phyloP scores from a whole-genome alignment of 1,139 yeast species.

The Suhomyces guaymorum region DNA sequence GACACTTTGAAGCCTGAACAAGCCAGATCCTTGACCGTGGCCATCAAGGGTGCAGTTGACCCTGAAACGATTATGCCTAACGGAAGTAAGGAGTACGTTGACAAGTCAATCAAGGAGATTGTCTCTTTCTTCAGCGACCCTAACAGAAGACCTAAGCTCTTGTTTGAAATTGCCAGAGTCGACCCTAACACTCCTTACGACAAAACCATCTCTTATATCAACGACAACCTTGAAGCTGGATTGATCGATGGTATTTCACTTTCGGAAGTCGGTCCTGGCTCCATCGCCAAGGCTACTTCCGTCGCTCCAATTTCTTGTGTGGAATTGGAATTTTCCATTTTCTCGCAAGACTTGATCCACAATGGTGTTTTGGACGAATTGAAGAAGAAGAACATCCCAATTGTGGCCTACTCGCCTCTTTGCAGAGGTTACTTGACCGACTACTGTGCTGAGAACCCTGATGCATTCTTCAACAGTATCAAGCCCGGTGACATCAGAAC shows the following conservation, averaged over 20 bases:
- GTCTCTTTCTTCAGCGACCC: conserved; percentile 49
- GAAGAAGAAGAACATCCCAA: conserved; percentile 51
- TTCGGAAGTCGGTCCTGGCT: conserved; percentile 65
- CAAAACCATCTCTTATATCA: conserved; percentile 50
- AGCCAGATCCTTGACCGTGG: conserved; percentile 48
- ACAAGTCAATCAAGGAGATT: conserved; percentile 52
- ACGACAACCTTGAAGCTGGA: conserved; percentile 55
- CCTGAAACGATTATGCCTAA: conserved; percentile 40
- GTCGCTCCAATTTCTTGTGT: conserved; percentile 60
- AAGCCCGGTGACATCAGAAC: conserved; percentile 57
- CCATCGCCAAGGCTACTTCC: conserved; percentile 56
- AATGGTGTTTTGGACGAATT: conserved; percentile 65
- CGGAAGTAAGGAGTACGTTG: conserved; percentile 50
- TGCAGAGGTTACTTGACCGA: conserved; percentile 82
- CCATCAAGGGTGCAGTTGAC: conserved; percentile 67
- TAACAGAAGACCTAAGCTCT: conserved; percentile 36
- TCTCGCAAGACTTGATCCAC: conserved; percentile 56
- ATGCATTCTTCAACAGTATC: conserved; percentile 35
- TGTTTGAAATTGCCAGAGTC: conserved; percentile 71
- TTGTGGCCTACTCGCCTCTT: conserved; percentile 79
- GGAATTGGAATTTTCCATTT: conserved; percentile 74
- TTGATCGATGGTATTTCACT: conserved; percentile 65
- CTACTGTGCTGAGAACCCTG: conserved; percentile 39
- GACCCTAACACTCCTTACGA: conserved; percentile 52
- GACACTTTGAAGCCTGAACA: conserved; percentile 52